Evolutionary conservation across 2,329 filamentous ascomycete species (phyloP).

Genomic region (Thielaviopsis punctulata): DNA sequence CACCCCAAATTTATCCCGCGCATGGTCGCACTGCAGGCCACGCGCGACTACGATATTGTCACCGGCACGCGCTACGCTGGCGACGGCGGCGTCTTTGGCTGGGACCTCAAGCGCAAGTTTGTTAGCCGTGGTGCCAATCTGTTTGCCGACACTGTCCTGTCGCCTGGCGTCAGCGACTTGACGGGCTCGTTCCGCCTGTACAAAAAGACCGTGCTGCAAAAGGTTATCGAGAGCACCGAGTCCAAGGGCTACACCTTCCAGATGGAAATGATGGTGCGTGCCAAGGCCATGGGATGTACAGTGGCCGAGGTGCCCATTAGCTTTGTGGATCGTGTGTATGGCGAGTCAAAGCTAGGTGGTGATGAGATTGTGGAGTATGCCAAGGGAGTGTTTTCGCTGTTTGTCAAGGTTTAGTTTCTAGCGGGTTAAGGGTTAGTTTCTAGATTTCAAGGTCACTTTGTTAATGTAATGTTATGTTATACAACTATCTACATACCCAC

Average conservation of each 20-base stretch:
- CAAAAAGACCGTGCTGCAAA: constrained; percentile 76
- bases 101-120: constrained; percentile 84
- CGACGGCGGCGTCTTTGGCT: constrained; percentile 79
- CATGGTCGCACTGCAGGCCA: constrained; percentile 72
- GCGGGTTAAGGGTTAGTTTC: neutral
- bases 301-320: constrained; percentile 92
- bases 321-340: constrained; percentile 90
- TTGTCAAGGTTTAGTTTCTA: constrained; percentile 49
- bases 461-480: too few species aligned
- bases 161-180: constrained; percentile 86
- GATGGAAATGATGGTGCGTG: constrained; percentile 99
- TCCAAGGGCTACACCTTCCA: constrained; percentile 98
- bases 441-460: too few species aligned
- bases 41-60: constrained; percentile 79
- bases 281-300: constrained; percentile 86
- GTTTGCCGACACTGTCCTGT: constrained; percentile 84
- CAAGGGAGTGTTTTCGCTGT: constrained; percentile 64
- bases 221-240: constrained; percentile 78
- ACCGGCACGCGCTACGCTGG: constrained; percentile 90
- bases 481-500: too few species aligned
- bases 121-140: constrained; percentile 80
- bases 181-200: constrained; percentile 92
- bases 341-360: constrained; percentile 84
- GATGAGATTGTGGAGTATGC: constrained; percentile 95
- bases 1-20: constrained; percentile 97